Conservation (phyloP, 2,329 filamentous ascomycete genomes). For the Apiospora hydei region DNA sequence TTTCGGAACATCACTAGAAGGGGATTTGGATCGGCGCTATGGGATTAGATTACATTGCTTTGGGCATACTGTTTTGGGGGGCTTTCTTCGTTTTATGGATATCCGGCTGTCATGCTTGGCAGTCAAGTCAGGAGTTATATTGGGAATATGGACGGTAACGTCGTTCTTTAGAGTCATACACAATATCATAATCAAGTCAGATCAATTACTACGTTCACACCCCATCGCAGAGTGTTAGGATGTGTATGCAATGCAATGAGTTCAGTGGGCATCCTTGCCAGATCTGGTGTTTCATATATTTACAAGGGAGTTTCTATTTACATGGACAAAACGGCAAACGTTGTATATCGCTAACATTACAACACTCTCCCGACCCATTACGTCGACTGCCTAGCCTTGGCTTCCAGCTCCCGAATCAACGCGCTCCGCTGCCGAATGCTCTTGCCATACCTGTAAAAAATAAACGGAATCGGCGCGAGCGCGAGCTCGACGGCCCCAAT, state of each 20-base stretch:
- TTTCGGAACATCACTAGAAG: background rate
- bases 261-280: too few relatives aligned
- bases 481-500: slow-evolving; percentile 64
- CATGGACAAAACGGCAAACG: too few relatives aligned
- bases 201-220: background rate
- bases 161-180: background rate
- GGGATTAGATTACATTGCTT: background rate
- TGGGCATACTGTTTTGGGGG: background rate
- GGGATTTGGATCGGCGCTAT: background rate
- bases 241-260: too few relatives aligned
- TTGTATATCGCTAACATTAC: too few relatives aligned
- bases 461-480: slow-evolving; percentile 68
- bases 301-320: too few relatives aligned
- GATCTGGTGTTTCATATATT: too few relatives aligned
- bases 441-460: slow-evolving; percentile 58
- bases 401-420: slow-evolving; percentile 36
- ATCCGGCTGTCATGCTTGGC: too few relatives aligned
- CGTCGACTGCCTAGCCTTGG: slow-evolving; percentile 27
- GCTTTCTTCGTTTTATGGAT: background rate
- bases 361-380: too few relatives aligned
- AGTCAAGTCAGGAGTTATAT: background rate
- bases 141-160: background rate
- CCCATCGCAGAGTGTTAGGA: too few relatives aligned
- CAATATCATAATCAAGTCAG: background rate
- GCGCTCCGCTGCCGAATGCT: slow-evolving; percentile 34